A percentile compares a stretch with the other conserved stretches of the same genome.
These are phyloP conservation scores for Fusarium sp. DNA, from an alignment of 2,329 filamentous ascomycete genomes.

Conservation along the genomic window DNA sequence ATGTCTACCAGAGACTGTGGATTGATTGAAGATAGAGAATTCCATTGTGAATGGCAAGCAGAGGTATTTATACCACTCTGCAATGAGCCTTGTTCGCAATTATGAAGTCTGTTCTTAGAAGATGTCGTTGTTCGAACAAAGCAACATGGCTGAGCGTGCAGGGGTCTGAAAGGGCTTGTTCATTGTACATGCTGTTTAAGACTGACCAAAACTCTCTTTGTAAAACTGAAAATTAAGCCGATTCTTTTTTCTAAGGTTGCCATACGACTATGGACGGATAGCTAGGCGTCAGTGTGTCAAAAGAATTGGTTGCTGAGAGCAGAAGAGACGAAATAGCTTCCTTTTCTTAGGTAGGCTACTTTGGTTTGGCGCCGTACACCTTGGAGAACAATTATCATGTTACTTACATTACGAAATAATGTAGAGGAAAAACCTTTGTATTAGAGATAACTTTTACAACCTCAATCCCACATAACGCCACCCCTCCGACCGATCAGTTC, in stretches of 20 bases:
- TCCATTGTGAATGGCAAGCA: not conserved
- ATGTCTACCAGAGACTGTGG: not conserved
- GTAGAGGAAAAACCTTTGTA: too few species aligned
- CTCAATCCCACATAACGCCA: too few species aligned
- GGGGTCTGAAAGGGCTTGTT: not conserved
- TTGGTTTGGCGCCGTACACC: too few species aligned
- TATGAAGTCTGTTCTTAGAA: not conserved
- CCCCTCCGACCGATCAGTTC: too few species aligned
- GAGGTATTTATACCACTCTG: not conserved
- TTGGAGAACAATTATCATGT: too few species aligned
- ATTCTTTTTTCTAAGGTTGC: not conserved
- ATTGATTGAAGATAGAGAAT: not conserved
- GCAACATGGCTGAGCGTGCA: not conserved
- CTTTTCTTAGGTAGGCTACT: too few species aligned
- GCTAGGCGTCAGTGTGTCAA: not conserved
- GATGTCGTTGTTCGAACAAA: slow-evolving; percentile 13
- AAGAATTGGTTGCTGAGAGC: not conserved
- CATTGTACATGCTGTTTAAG: not conserved
- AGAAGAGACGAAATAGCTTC: not conserved
- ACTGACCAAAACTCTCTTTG: not conserved
- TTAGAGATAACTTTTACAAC: too few species aligned
- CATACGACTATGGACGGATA: not conserved
- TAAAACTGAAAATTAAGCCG: not conserved
- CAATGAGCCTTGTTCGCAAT: not conserved
- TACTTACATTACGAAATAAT: too few species aligned